Conservation (phyloP, 441 rosid genomes). For the Eugenia klotzschiana region DNA sequence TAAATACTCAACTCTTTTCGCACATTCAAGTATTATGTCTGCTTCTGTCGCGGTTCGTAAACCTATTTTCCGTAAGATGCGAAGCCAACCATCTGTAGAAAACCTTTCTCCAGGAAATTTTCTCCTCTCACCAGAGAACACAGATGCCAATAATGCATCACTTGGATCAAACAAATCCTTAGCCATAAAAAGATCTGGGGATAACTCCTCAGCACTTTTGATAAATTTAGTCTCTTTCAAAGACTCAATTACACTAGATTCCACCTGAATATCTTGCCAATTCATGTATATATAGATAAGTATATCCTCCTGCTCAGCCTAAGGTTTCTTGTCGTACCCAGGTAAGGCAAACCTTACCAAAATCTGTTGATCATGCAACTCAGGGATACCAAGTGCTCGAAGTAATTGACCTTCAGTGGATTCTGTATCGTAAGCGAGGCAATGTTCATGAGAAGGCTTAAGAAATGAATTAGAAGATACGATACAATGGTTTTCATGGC, state of each 20-base stretch:
- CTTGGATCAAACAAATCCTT: constrained; percentile 86
- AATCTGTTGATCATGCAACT: constrained; percentile 76
- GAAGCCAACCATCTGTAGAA: constrained; percentile 75
- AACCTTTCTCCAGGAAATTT: constrained; percentile 98
- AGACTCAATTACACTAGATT: constrained; percentile 70
- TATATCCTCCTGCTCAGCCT: constrained; percentile 73
- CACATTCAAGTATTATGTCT: constrained; percentile 87
- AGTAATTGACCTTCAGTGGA: constrained; percentile 61
- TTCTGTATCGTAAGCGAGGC: constrained; percentile 59
- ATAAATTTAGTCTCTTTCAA: constrained; percentile 80
- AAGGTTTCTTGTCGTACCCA: constrained; percentile 61
- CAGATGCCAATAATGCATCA: constrained; percentile 75
- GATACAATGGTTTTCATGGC: constrained; percentile 55
- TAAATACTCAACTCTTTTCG: constrained; percentile 67
- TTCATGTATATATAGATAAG: constrained; percentile 49
- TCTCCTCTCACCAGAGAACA: constrained; percentile 76
- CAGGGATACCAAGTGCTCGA: constrained; percentile 76
- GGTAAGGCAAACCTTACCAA: constrained; percentile 82
- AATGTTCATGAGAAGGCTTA: constrained; percentile 61
- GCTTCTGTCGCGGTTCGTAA: constrained; percentile 69
- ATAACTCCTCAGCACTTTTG: constrained; percentile 68
- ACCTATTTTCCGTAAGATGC: constrained; percentile 70
- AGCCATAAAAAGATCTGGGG: constrained; percentile 48
- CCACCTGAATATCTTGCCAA: constrained; percentile 68
- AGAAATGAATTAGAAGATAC: constrained; percentile 77